phyloP scores from a whole-genome alignment of 371 early-diverging fungal species.

The Gilbertella persicaria region DNA sequence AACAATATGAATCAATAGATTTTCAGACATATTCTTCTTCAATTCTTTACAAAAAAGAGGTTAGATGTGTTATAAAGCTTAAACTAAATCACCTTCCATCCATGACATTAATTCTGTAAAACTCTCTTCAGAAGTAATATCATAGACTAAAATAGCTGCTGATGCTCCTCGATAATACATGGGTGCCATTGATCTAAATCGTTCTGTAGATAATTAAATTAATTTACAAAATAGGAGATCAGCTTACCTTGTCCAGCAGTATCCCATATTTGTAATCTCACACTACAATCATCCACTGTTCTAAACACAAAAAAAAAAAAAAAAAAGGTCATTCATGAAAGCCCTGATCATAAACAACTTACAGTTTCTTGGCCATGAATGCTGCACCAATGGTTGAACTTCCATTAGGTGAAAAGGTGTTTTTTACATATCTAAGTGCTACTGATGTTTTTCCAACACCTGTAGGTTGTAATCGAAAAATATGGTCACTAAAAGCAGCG shows the following conservation, averaged over 20 bases:
- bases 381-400: conserved; percentile 77
- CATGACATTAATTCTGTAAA: conserved; percentile 67
- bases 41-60: conserved; percentile 42
- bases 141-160: conserved; percentile 61
- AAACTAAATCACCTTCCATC: conserved; percentile 54
- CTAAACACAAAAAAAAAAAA: conserved; percentile 22
- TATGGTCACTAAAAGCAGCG: conserved; percentile 8
- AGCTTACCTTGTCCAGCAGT: conserved; percentile 24
- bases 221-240: not conserved
- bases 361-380: conserved; percentile 71
- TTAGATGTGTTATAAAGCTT: not conserved
- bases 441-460: conserved; percentile 79
- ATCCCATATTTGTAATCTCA: conserved; percentile 43
- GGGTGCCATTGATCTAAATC: conserved; percentile 63
- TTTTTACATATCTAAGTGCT: conserved; percentile 69
- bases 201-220: conserved; percentile 22
- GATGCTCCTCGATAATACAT: conserved; percentile 73
- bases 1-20: conserved; percentile 64
- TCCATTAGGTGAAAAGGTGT: conserved; percentile 67
- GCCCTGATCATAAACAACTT: conserved; percentile 8
- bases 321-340: not conserved
- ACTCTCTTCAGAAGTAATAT: conserved; percentile 56
- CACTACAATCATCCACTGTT: conserved; percentile 56
- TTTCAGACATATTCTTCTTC: conserved; percentile 62
- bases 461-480: conserved; percentile 20